Percentiles rank a stretch among this genome's conserved stretches.
phyloP scores from a whole-genome alignment of 768 basidiomycete genomes.

The Hygrocybe punicea region DNA sequence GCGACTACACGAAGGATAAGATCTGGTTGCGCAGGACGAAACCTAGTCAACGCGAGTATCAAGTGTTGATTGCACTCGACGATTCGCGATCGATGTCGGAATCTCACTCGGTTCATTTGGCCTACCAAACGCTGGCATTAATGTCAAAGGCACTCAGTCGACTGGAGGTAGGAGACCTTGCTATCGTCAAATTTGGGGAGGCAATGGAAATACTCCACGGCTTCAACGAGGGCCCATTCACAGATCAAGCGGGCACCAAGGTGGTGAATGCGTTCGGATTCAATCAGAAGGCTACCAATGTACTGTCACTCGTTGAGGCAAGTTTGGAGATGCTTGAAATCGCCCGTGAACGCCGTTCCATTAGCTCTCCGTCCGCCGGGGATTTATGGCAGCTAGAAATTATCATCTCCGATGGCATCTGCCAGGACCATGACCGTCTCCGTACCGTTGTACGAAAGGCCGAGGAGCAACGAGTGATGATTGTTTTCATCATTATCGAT shows the following conservation, averaged over 20 bases:
- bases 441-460: slow-evolving; percentile 78
- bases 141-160: slow-evolving; percentile 87
- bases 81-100: slow-evolving; percentile 98
- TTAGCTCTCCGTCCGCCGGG: slow-evolving; percentile 59
- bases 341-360: slow-evolving; percentile 65
- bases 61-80: slow-evolving; percentile 89
- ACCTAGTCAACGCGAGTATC: slow-evolving; percentile 92
- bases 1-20: slow-evolving; percentile 98
- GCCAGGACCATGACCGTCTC: slow-evolving; percentile 88
- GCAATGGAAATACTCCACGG: slow-evolving; percentile 83
- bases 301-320: slow-evolving; percentile 74
- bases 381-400: slow-evolving; percentile 98
- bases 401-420: slow-evolving; percentile 99
- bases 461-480: slow-evolving; percentile 85
- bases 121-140: slow-evolving; percentile 88
- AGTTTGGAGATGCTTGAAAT: slow-evolving; percentile 70
- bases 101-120: slow-evolving; percentile 86
- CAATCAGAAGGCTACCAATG: slow-evolving; percentile 85
- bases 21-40: slow-evolving; percentile 96
- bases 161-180: slow-evolving; percentile 94
- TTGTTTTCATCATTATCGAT: slow-evolving; percentile 95
- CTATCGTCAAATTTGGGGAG: slow-evolving; percentile 87
- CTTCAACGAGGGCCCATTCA: slow-evolving; percentile 78
- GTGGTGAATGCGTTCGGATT: slow-evolving; percentile 86
- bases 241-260: slow-evolving; percentile 74